Evolutionary conservation across 129 eudicot genomes (phyloP), one percentile per base, ranked within the genome.

Genomic region (Artemisia tridentata): DNA sequence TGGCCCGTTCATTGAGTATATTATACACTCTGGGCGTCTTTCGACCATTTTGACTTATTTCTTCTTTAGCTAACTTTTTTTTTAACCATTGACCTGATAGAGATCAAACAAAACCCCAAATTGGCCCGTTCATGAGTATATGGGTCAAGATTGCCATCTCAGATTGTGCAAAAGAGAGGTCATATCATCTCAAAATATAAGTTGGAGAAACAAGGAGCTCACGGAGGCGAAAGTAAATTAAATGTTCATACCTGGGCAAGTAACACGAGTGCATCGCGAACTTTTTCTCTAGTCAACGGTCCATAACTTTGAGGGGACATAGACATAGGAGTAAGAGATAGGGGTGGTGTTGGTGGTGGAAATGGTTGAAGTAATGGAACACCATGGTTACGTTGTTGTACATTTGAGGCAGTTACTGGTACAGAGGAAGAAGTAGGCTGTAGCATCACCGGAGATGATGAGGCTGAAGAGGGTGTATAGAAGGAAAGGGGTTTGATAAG

Each of bases 291-390:
- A 67, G 50, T 86, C 51, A 80, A 21, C 21, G 82, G 79, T 59
- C 81, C 85, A 74, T 55, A 69, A 51, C 64, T 74, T 71, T 79
- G 9, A 14, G 47, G 71, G 3, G 82, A 25, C 63, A 62, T 23
- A 11, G 82, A 58, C 41, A 23, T 75, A 20, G 91, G 87, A 46
- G 85, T 78, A 57, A 86, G 85, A 66, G 85, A 82, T 9, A 76
- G 75, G 8, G 91, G 66, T 29, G 66, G 66, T 61, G 66, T 15
- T 61, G 84, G 91, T 14, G 88, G 91, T 43, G 85, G 91, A 62
- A 79, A 86, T 14, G 91, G 91, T 68, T 86, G 91, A 63, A 86
- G 91, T 82, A 86, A 41, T 45, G 91, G 87, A 65, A 60, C 65
- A 60, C 65, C 65, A 60, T 60, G 65, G 43, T 17, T 60, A 16